Conservation (phyloP, 331 rosid genomes). For the Pyrus hybrid region DNA sequence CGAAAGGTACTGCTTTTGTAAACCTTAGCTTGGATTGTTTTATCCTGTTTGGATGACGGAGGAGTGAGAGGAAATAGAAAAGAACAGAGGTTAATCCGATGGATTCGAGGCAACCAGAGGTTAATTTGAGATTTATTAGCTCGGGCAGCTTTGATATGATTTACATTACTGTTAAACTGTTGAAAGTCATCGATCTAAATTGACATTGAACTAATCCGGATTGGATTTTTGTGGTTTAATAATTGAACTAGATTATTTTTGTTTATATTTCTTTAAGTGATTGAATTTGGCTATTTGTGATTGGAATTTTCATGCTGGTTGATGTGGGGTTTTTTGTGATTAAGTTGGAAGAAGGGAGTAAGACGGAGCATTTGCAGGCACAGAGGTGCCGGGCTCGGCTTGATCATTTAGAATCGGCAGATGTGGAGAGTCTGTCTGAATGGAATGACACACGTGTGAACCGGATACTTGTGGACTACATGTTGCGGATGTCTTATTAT, state of each 20-base stretch:
- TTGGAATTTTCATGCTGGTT: neutral
- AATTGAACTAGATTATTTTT: neutral
- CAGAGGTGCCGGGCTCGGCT: conserved; percentile 82
- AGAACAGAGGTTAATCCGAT: neutral
- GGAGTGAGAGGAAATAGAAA: neutral
- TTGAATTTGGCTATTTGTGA: neutral
- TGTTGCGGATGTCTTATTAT: conserved; percentile 90
- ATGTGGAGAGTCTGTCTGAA: conserved; percentile 59
- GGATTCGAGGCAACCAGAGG: neutral
- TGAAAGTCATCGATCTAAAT: neutral
- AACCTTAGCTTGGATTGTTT: conserved; percentile 5
- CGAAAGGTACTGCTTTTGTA: conserved; percentile 52
- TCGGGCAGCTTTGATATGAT: neutral
- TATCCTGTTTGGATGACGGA: neutral
- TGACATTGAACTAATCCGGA: neutral
- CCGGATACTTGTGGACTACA: conserved; percentile 89
- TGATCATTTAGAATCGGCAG: conserved; percentile 77
- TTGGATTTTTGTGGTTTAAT: neutral
- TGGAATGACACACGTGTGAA: conserved; percentile 77
- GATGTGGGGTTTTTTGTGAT: conserved; percentile 7
- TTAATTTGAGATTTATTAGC: neutral
- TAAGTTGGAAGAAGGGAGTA: conserved; percentile 85
- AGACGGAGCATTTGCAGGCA: conserved; percentile 72
- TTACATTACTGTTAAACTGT: neutral
- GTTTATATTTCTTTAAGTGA: neutral